phyloP scores from a whole-genome alignment of 179 eudicot species.

The Silene noctiflora region DNA sequence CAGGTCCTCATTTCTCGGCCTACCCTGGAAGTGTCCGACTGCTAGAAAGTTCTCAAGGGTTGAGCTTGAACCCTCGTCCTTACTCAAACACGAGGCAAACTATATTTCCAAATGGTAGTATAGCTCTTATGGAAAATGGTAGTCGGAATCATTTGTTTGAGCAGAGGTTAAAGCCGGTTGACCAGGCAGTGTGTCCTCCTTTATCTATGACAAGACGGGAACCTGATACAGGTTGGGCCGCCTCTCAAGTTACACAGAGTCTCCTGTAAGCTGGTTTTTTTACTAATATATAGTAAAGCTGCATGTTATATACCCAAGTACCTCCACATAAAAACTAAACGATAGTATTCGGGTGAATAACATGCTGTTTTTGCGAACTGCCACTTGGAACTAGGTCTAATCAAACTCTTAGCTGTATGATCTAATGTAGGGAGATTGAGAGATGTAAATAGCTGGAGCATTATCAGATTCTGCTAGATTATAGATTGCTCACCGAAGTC shows the following conservation, averaged over 20 bases:
- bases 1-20: not conserved
- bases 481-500: constrained; percentile 12
- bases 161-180: not conserved
- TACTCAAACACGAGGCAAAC: not conserved
- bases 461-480: not conserved
- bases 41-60: constrained; percentile 2
- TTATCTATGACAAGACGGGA: constrained; percentile 4
- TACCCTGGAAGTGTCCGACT: constrained; percentile 5
- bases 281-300: no score
- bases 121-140: constrained; percentile 24
- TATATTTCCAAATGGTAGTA: not conserved
- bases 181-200: not conserved
- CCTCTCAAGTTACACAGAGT: not conserved
- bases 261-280: not conserved
- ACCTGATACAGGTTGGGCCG: not conserved
- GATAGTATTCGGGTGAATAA: no score
- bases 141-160: not conserved
- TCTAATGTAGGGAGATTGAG: not conserved
- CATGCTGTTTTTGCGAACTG: not conserved
- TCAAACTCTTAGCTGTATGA: not conserved
- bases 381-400: not conserved
- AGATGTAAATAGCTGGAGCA: not conserved
- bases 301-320: no score
- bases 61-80: not conserved
- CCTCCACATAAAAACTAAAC: no score